Percentiles rank a stretch among this genome's conserved stretches.
Conservation (phyloP, 257 asterid genomes). For the Nicotiana noctiflora region DNA sequence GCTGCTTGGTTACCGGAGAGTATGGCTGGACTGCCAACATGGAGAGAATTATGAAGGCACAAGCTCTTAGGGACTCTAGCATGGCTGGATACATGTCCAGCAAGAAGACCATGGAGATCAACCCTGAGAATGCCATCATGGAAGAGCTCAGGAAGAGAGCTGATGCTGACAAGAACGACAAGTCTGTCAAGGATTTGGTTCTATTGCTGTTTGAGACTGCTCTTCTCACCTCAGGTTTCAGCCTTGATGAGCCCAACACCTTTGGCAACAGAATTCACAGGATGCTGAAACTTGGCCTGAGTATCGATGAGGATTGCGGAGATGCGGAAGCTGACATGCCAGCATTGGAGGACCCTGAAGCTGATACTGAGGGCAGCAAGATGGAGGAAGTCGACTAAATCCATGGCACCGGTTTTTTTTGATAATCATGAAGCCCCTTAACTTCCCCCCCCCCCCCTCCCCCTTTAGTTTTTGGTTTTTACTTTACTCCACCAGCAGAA, state of each 20-base stretch:
- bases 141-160: conserved; percentile 73
- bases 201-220: conserved; percentile 56
- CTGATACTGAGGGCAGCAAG: conserved; percentile 55
- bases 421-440: not conserved
- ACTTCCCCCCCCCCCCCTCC: too few relatives aligned
- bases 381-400: conserved; percentile 62
- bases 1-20: conserved; percentile 63
- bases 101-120: conserved; percentile 73
- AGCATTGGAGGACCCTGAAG: conserved; percentile 52
- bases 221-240: conserved; percentile 56
- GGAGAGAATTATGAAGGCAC: conserved; percentile 72
- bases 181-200: conserved; percentile 62
- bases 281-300: conserved; percentile 63
- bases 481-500: not conserved
- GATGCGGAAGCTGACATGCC: conserved; percentile 60
- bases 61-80: conserved; percentile 61
- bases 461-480: not conserved
- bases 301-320: conserved; percentile 57
- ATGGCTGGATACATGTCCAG: conserved; percentile 72
- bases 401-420: not conserved
- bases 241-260: conserved; percentile 65
- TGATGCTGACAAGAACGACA: conserved; percentile 62
- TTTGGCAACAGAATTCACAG: conserved; percentile 69
- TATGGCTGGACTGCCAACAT: conserved; percentile 72
- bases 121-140: conserved; percentile 62